Conservation (phyloP, 2,329 filamentous ascomycete genomes). For the Aspergillus quadrilineatus region DNA sequence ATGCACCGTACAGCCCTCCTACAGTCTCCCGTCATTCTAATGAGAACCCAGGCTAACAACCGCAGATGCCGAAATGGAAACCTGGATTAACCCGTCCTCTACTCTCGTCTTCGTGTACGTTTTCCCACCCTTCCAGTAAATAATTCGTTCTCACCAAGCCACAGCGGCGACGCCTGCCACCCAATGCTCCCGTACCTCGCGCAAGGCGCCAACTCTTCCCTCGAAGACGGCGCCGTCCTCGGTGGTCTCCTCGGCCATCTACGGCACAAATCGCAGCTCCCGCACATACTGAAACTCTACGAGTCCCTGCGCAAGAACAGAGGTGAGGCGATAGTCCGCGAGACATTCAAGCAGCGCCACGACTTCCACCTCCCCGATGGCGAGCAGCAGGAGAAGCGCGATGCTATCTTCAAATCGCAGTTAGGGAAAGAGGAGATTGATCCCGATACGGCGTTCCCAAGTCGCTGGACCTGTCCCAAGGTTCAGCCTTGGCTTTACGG, state of each 20-base stretch:
- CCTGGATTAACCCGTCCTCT: slow-evolving; percentile 55
- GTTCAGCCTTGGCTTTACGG: slow-evolving; percentile 65
- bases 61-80: slow-evolving; percentile 50
- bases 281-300: slow-evolving; percentile 45
- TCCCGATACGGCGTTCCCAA: slow-evolving; percentile 55
- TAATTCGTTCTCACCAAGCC: background rate
- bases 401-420: slow-evolving; percentile 57
- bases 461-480: slow-evolving; percentile 62
- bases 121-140: background rate
- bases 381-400: slow-evolving; percentile 57
- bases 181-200: slow-evolving; percentile 64
- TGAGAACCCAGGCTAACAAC: background rate
- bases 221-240: slow-evolving; percentile 68
- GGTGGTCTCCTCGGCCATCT: slow-evolving; percentile 58
- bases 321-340: slow-evolving; percentile 57
- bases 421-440: slow-evolving; percentile 51
- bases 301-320: slow-evolving; percentile 49
- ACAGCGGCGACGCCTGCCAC: slow-evolving; percentile 60
- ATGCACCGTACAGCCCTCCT: slow-evolving; percentile 45
- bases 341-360: slow-evolving; percentile 59
- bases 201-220: slow-evolving; percentile 65
- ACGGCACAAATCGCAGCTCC: slow-evolving; percentile 43
- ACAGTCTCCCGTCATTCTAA: too few species aligned
- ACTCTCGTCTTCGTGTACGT: slow-evolving; percentile 49
- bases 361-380: slow-evolving; percentile 57